These are phyloP conservation scores for Amphichorda felina DNA, from an alignment of 2,329 filamentous ascomycete genomes.

Conservation along the genomic window DNA sequence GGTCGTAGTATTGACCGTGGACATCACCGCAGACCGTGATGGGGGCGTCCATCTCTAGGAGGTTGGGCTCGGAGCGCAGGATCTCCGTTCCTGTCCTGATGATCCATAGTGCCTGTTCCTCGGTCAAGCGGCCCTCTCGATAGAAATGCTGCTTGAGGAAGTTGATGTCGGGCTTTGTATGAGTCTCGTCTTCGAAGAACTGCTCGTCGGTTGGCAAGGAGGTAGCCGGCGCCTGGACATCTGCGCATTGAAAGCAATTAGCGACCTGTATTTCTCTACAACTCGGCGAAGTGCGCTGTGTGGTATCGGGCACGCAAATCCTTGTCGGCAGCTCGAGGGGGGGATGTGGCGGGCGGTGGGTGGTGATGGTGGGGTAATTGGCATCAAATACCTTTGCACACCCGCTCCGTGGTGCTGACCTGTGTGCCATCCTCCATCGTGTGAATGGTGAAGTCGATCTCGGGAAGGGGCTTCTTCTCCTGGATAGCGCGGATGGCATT, in stretches of 20 bases:
- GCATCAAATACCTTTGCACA: conserved; percentile 76
- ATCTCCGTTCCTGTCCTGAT: conserved; percentile 80
- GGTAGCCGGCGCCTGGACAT: conserved; percentile 95
- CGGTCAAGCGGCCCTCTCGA: conserved; percentile 88
- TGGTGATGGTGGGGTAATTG: conserved; percentile 3
- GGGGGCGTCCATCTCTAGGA: conserved; percentile 97
- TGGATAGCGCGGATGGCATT: conserved; percentile 85
- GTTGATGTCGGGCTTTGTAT: conserved; percentile 77
- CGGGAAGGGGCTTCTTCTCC: conserved; percentile 89
- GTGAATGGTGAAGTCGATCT: conserved; percentile 98
- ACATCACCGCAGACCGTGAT: conserved; percentile 98
- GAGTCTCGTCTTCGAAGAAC: conserved; percentile 82
- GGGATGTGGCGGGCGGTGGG: background rate
- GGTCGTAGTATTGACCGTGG: conserved; percentile 96
- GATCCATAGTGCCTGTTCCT: conserved; percentile 96
- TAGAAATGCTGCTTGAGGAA: conserved; percentile 99
- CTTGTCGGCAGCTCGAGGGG: background rate
- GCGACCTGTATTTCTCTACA: no score
- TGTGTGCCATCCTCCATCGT: conserved; percentile 96
- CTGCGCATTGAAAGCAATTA: conserved; percentile 30
- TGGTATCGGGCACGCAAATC: background rate
- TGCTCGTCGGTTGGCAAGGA: conserved; percentile 85
- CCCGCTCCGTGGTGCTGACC: conserved; percentile 89
- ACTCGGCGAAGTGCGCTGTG: background rate
- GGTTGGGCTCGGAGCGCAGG: conserved; percentile 80